A percentile compares a stretch with the other conserved stretches of the same genome.
Conservation (phyloP, 2,329 filamentous ascomycete genomes). For the Leptosphaerulina australis region DNA sequence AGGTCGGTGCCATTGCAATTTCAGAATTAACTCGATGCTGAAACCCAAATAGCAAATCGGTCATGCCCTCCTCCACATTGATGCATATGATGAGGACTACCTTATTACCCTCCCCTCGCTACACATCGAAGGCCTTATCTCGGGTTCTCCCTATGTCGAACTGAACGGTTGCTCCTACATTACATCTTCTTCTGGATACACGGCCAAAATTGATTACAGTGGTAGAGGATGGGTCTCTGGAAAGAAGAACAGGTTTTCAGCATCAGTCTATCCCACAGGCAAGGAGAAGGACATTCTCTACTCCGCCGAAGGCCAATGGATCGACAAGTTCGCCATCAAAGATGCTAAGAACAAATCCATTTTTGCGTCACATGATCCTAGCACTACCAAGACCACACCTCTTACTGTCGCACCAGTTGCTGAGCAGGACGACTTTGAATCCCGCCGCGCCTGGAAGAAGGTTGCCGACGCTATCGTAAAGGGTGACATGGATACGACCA, state of each 20-base stretch:
- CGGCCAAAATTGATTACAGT: constrained; percentile 88
- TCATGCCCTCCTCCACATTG: constrained; percentile 81
- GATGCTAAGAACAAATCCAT: constrained; percentile 60
- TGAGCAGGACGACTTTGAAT: constrained; percentile 84
- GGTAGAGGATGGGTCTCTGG: constrained; percentile 94
- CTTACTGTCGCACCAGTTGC: constrained; percentile 75
- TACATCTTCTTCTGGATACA: constrained; percentile 82
- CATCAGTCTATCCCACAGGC: constrained; percentile 71
- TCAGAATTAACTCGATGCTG: background rate
- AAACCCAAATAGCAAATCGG: constrained; percentile 69
- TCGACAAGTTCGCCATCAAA: constrained; percentile 78
- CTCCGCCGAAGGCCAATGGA: constrained; percentile 91
- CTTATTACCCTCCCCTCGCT: constrained; percentile 89
- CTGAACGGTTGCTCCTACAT: constrained; percentile 86
- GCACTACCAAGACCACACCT: constrained; percentile 62
- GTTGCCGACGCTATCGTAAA: constrained; percentile 80
- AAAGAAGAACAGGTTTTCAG: constrained; percentile 91
- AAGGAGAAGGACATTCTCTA: constrained; percentile 77
- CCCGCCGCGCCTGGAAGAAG: constrained; percentile 83
- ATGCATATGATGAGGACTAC: constrained; percentile 72
- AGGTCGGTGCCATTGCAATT: constrained; percentile 47
- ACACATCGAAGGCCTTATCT: constrained; percentile 92
- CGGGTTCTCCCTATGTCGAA: constrained; percentile 86
- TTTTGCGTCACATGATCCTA: constrained; percentile 56
- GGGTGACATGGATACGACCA: constrained; percentile 83